A percentile compares a stretch with the other conserved stretches of the same genome.
These are phyloP conservation scores for Rhipidocladum racemiflorum DNA, from an alignment of 176 grass and related monocot genomes.

Conservation along the genomic window DNA sequence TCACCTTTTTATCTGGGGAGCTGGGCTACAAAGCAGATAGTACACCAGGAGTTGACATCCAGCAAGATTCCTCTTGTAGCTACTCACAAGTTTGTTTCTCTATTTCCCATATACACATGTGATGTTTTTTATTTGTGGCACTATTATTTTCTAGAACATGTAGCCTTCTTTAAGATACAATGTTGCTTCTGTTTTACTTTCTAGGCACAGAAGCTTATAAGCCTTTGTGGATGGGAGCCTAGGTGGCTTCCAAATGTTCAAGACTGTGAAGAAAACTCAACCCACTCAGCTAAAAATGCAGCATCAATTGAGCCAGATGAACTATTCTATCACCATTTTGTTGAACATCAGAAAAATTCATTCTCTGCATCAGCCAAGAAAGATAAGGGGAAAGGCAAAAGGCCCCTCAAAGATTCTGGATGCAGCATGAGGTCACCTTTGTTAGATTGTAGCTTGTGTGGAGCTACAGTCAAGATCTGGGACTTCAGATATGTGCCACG, in stretches of 20 bases:
- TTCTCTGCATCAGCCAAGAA: constrained; percentile 65
- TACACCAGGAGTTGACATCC: constrained; percentile 49
- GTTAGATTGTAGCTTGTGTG: constrained; percentile 90
- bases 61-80: constrained; percentile 52
- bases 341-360: constrained; percentile 49
- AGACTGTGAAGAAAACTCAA: constrained; percentile 97
- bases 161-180: constrained; percentile 26
- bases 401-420: constrained; percentile 58
- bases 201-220: constrained; percentile 92
- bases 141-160: constrained; percentile 9
- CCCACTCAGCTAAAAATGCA: constrained; percentile 69
- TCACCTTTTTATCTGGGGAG: constrained; percentile 66
- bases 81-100: constrained; percentile 65
- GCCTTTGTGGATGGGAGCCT: constrained; percentile 97
- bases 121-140: constrained; percentile 16
- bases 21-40: constrained; percentile 67
- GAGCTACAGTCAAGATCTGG: constrained; percentile 78
- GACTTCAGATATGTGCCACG: constrained; percentile 67
- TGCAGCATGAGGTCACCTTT: constrained; percentile 84
- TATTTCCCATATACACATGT: not conserved
- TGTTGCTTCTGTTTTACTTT: constrained; percentile 27
- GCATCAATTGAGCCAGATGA: constrained; percentile 45
- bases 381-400: constrained; percentile 76
- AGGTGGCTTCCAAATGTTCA: constrained; percentile 98
- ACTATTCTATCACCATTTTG: constrained; percentile 42